Conservation (phyloP, 352 stramenopile species). For the Pythium pectinolyticum region DNA sequence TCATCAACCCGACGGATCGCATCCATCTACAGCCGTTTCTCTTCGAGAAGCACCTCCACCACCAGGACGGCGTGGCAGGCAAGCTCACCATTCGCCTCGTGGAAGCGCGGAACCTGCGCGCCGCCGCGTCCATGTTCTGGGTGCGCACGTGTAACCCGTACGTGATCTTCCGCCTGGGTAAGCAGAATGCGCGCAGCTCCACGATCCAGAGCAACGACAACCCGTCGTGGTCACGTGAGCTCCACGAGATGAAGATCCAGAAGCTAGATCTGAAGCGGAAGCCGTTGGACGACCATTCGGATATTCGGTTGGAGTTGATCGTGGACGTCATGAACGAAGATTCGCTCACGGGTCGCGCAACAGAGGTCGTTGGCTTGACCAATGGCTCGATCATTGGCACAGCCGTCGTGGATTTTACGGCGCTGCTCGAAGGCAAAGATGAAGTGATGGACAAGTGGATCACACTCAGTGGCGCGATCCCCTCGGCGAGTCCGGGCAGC, state of each 20-base stretch:
- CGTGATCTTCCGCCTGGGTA: constrained; percentile 81
- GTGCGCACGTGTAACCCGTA: constrained; percentile 81
- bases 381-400: constrained; percentile 79
- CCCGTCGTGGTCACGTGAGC: constrained; percentile 70
- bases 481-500: constrained; percentile 16
- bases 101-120: constrained; percentile 67
- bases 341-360: constrained; percentile 71
- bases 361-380: constrained; percentile 73
- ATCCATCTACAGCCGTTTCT: constrained; percentile 57
- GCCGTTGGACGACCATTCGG: constrained; percentile 62
- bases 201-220: constrained; percentile 76
- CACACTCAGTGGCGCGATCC: constrained; percentile 52
- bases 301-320: constrained; percentile 70
- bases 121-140: constrained; percentile 80
- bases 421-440: constrained; percentile 72
- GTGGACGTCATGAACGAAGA: constrained; percentile 86
- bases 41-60: constrained; percentile 76
- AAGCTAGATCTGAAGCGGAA: constrained; percentile 65
- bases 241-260: constrained; percentile 72
- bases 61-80: constrained; percentile 74
- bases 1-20: constrained; percentile 34
- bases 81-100: constrained; percentile 72
- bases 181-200: constrained; percentile 61
- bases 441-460: constrained; percentile 82
- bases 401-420: constrained; percentile 63